phyloP scores from a whole-genome alignment of 1,284 basidiomycete species.

The Ceratobasidium theobromae region DNA sequence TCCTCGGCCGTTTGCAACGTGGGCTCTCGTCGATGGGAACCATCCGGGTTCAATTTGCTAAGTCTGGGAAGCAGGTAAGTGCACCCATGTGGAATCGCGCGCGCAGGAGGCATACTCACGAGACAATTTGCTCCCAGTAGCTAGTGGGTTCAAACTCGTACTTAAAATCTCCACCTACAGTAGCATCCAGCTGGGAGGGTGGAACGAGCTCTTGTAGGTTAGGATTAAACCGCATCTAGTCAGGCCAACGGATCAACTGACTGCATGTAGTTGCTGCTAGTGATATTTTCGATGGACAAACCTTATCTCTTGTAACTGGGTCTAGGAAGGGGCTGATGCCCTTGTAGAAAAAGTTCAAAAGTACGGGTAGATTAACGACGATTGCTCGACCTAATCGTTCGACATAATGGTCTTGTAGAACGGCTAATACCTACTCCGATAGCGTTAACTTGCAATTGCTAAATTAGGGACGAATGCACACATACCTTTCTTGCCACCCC shows the following conservation, averaged over 20 bases:
- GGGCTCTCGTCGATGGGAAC: conserved; percentile 14
- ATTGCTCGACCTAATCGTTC: conserved; percentile 86
- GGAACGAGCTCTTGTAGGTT: conserved; percentile 75
- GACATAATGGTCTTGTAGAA: conserved; percentile 89
- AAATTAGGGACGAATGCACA: neutral
- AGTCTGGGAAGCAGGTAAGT: neutral
- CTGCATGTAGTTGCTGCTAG: neutral
- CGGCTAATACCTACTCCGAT: conserved; percentile 60
- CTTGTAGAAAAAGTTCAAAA: conserved; percentile 84
- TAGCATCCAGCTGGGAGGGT: conserved; percentile 72
- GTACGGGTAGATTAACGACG: conserved; percentile 77
- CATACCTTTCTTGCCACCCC: conserved; percentile 69
- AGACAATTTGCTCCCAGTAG: conserved; percentile 78
- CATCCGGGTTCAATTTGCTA: conserved; percentile 22
- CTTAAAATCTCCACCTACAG: conserved; percentile 70
- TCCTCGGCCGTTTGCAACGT: neutral
- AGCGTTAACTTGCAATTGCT: neutral
- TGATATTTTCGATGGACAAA: conserved; percentile 41
- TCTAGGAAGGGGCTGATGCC: conserved; percentile 87
- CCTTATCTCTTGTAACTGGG: conserved; percentile 87
- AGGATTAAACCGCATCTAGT: conserved; percentile 85
- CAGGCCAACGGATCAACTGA: neutral
- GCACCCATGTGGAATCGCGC: neutral
- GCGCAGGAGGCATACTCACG: conserved; percentile 48
- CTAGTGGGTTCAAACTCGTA: conserved; percentile 74